These are phyloP conservation scores for Arthrobotrys musiformis DNA, from an alignment of 2,329 filamentous ascomycete genomes.

Conservation along the genomic window DNA sequence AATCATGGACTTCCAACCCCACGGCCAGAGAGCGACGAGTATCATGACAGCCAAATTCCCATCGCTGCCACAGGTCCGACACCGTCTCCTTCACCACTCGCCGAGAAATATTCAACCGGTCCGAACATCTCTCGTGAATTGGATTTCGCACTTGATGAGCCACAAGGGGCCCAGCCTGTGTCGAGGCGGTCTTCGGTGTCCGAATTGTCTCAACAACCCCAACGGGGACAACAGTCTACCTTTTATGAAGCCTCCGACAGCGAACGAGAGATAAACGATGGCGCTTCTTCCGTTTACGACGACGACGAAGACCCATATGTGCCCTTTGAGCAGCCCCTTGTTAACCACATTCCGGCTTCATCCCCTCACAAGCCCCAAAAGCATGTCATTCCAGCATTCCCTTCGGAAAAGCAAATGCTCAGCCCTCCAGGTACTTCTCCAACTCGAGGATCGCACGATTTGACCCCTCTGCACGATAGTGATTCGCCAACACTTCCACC, in stretches of 20 bases:
- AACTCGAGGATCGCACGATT: neutral
- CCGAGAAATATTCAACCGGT: slow-evolving; percentile 29
- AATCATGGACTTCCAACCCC: slow-evolving; percentile 45
- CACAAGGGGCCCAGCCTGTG: neutral
- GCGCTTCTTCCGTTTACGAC: slow-evolving; percentile 51
- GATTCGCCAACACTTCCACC: slow-evolving; percentile 86
- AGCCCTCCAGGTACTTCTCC: neutral
- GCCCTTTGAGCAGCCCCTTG: slow-evolving; percentile 30
- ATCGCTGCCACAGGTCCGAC: slow-evolving; percentile 29
- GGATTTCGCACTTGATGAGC: slow-evolving; percentile 16
- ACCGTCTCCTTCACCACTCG: slow-evolving; percentile 39
- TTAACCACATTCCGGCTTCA: neutral
- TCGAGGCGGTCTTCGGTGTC: slow-evolving; percentile 34
- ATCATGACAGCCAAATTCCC: slow-evolving; percentile 16
- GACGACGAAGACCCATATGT: slow-evolving; percentile 42
- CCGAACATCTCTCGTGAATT: slow-evolving; percentile 14
- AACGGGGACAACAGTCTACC: slow-evolving; percentile 31
- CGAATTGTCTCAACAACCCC: neutral
- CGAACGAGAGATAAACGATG: slow-evolving; percentile 48
- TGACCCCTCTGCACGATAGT: slow-evolving; percentile 56
- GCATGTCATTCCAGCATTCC: slow-evolving; percentile 31
- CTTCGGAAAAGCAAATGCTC: slow-evolving; percentile 11
- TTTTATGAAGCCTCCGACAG: slow-evolving; percentile 50
- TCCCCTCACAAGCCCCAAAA: slow-evolving; percentile 13
- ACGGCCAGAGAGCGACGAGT: slow-evolving; percentile 48